These are phyloP conservation scores for Talaromyces ruber DNA, from an alignment of 495 filamentous ascomycete genomes.

Conservation along the genomic window DNA sequence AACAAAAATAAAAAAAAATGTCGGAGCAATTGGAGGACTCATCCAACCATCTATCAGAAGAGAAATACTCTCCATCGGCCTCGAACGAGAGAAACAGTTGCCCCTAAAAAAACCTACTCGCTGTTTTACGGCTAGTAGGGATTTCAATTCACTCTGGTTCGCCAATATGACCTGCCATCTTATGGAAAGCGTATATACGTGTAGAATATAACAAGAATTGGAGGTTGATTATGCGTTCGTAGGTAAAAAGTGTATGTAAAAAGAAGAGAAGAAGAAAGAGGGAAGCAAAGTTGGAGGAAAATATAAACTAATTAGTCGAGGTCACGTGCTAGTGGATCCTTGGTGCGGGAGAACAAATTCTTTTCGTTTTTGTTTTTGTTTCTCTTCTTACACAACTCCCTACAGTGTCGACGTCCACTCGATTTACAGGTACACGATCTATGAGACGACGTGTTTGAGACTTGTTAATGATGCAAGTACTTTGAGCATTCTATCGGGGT, in stretches of 20 bases:
- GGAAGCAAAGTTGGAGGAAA: background rate
- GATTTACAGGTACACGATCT: background rate
- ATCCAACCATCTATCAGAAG: background rate
- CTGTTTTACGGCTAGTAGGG: constrained; percentile 13
- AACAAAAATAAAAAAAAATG: constrained; percentile 3
- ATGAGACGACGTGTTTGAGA: background rate
- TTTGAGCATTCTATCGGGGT: background rate
- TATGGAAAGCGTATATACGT: constrained; percentile 29
- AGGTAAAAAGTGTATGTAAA: constrained; percentile 32
- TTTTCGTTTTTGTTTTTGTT: background rate
- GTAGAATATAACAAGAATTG: constrained; percentile 19
- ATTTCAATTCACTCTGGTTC: constrained; percentile 31
- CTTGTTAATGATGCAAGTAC: background rate
- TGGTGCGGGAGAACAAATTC: background rate
- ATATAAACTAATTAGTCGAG: background rate
- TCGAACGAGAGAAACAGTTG: constrained; percentile 8
- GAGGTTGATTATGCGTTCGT: constrained; percentile 50
- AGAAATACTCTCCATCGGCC: background rate
- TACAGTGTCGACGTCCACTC: background rate
- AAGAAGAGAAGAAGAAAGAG: constrained; percentile 13
- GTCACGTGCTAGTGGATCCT: background rate
- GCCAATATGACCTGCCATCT: constrained; percentile 49
- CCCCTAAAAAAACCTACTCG: background rate
- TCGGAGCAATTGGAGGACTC: constrained; percentile 16
- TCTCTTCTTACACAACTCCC: background rate